Conservation (phyloP, 2,329 filamentous ascomycete species). For the Myriosclerotinia scirpicola region DNA sequence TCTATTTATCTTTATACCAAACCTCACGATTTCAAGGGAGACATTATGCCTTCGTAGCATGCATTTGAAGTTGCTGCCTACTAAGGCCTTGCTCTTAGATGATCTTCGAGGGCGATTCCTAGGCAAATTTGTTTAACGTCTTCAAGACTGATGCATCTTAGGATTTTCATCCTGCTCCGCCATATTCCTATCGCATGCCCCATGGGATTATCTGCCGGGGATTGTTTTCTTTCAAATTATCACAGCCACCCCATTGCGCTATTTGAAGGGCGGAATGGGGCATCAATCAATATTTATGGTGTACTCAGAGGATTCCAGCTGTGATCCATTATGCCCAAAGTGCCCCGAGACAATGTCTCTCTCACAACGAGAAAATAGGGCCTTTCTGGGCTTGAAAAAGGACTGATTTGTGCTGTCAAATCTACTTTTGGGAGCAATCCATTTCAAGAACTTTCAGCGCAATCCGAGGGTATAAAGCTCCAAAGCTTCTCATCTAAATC, state of each 20-base stretch:
- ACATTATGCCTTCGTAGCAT: neutral
- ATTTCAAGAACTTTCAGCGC: neutral
- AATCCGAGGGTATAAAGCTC: neutral
- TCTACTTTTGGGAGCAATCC: neutral
- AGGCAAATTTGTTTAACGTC: neutral
- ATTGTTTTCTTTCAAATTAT: neutral
- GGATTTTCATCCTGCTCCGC: neutral
- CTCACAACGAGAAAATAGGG: neutral
- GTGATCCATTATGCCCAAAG: neutral
- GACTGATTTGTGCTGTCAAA: neutral
- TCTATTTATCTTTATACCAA: neutral
- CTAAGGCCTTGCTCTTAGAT: neutral
- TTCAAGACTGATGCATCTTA: neutral
- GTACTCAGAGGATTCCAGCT: slow-evolving; percentile 4
- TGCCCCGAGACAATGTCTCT: neutral
- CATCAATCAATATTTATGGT: neutral
- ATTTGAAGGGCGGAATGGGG: slow-evolving; percentile 1
- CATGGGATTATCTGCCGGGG: neutral
- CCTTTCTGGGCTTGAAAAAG: neutral
- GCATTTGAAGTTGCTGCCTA: neutral
- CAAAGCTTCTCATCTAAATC: neutral
- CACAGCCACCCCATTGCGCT: slow-evolving; percentile 8
- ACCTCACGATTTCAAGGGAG: neutral
- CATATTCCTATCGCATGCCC: neutral
- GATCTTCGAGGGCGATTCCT: no score